Percentiles rank a stretch among this genome's conserved stretches.
Conservation (phyloP, 208 protist species). For the Leishmania gerbilli region DNA sequence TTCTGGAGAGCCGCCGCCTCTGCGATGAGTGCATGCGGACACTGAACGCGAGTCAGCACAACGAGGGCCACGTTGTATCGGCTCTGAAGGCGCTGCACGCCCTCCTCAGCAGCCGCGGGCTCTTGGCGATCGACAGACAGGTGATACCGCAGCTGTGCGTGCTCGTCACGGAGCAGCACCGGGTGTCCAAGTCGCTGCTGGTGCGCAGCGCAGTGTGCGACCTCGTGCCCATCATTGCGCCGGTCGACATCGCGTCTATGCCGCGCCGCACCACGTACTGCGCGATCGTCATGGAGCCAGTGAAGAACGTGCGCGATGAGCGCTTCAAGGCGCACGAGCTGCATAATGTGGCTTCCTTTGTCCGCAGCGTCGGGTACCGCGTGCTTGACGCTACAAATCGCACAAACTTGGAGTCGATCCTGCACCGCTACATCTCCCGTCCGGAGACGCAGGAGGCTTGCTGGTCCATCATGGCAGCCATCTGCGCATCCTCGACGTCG, state of each 20-base stretch:
- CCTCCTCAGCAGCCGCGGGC: constrained; percentile 71
- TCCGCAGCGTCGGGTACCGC: constrained; percentile 79
- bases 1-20: constrained; percentile 80
- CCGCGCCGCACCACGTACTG: constrained; percentile 77
- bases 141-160: constrained; percentile 79
- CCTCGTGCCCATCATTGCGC: constrained; percentile 87
- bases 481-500: constrained; percentile 45
- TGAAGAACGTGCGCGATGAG: constrained; percentile 92
- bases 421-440: constrained; percentile 87
- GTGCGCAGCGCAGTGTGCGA: constrained; percentile 84
- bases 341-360: constrained; percentile 81
- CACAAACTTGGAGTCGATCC: constrained; percentile 87
- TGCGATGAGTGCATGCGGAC: constrained; percentile 79
- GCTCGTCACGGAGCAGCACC: constrained; percentile 85
- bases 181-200: constrained; percentile 72
- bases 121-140: constrained; percentile 80
- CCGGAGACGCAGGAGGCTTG: constrained; percentile 87
- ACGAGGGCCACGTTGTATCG: constrained; percentile 79
- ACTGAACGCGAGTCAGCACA: constrained; percentile 83
- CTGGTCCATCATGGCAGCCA: constrained; percentile 86
- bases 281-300: constrained; percentile 91
- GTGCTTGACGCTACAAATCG: constrained; percentile 82
- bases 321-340: constrained; percentile 79
- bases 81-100: constrained; percentile 75
- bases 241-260: constrained; percentile 66